Base-by-base conservation (phyloP, 2,329 filamentous ascomycete genomes). In the Tolypocladium inflatum region DNA sequence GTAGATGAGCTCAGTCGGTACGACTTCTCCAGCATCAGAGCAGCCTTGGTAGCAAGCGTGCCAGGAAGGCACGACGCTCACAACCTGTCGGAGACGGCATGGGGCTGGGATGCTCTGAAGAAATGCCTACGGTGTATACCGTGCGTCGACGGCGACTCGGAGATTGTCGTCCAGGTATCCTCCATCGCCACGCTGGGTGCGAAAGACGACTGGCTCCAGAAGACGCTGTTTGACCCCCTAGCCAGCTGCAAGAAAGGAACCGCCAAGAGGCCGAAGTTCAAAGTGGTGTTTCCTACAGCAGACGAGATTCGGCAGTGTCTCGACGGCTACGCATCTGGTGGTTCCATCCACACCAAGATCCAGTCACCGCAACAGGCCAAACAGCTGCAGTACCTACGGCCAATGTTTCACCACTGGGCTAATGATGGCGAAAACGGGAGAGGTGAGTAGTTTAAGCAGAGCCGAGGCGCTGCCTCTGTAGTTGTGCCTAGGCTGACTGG, bases 321-420 rank as follows among this genome's bases (percentile, higher is more conserved):
- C 0, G 87, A 91, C 65, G 91, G 91, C 7, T 96, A 96, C 67
- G 71, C 66, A 2, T 90, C 90, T 0, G 91, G 91, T 0, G 80
- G 73, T 2, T 93, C 90, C 0, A 94, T 96, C 58, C 91, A 96
- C 67, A 90, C 86, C 65, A 94, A 91, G 67, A 83, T 86, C 2
- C 81, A 89, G 63, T 89, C 85, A 1, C 63, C 79, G 2, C 79
- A 87, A 19, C 90, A 95, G 66, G 76, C 80, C 37, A 90, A 88
- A 62, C 91, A 96, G 69, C 76, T 95, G 0, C 72, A 80, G 38
- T 92, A 91, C 63, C 70, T 96, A 59, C 81, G 78, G 4, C 88
- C 88, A 0, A 71, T 90, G 2, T 75, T 96, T 23, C 83, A 84
- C 63, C 88, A 90, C 63, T 96, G 91, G 91, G 84, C 84, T 4